These are phyloP conservation scores for Calophaca sinica DNA, from an alignment of 306 rosid genomes.

Conservation along the genomic window DNA sequence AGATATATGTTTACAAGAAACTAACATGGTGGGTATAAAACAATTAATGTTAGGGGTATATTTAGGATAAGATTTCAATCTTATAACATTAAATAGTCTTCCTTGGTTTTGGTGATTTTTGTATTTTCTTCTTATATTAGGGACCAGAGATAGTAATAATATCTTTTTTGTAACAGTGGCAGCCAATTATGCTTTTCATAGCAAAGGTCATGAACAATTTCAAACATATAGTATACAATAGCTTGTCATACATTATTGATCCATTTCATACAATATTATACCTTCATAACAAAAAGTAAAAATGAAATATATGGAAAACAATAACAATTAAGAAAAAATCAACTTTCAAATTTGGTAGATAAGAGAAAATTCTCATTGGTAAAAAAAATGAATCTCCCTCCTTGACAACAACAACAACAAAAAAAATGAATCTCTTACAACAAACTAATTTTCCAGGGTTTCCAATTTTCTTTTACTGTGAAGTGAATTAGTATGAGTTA, in stretches of 20 bases:
- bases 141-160: no score
- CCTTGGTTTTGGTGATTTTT: no score
- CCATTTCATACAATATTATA: background rate
- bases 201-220: background rate
- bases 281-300: background rate
- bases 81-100: no score
- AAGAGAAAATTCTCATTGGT: background rate
- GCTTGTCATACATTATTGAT: background rate
- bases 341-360: background rate
- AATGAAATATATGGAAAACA: background rate
- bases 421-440: background rate
- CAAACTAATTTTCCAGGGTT: background rate
- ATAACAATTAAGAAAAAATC: background rate
- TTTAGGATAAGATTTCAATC: no score
- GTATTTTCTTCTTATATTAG: no score
- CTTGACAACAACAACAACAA: no score
- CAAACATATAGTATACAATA: background rate
- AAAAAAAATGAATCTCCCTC: background rate
- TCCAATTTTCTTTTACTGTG: background rate
- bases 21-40: no score
- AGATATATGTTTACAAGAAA: no score
- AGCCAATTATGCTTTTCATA: conserved; percentile 5
- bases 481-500: background rate
- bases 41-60: no score
- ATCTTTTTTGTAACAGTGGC: conserved; percentile 14